A percentile compares a stretch with the other conserved stretches of the same genome.
phyloP scores from a whole-genome alignment of 176 grass and related monocot species.

The Carex littledalei region DNA sequence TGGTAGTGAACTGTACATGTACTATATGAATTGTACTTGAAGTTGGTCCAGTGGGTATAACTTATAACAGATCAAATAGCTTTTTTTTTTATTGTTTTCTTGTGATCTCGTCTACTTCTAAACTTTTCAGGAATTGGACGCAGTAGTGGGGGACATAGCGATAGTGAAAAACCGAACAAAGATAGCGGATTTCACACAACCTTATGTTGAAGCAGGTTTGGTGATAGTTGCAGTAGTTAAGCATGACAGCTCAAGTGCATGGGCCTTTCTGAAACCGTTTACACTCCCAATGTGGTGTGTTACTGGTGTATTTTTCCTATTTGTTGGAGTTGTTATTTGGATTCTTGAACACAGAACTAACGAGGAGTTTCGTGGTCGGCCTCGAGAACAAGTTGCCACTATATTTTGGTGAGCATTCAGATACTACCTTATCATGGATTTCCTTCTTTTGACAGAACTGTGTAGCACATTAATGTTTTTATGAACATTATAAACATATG shows the following conservation, averaged over 20 bases:
- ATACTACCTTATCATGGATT: slow-evolving; percentile 7
- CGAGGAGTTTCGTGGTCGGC: slow-evolving; percentile 62
- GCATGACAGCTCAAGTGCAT: slow-evolving; percentile 42
- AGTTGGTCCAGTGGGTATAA: background rate
- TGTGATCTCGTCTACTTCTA: background rate
- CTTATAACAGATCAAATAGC: background rate
- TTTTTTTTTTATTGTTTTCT: background rate
- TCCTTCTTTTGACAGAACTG: background rate
- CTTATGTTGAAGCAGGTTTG: slow-evolving; percentile 60
- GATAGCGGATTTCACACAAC: slow-evolving; percentile 70
- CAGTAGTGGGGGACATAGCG: slow-evolving; percentile 72
- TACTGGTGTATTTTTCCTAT: slow-evolving; percentile 64
- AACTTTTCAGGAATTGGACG: slow-evolving; percentile 49
- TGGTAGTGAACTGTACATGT: background rate
- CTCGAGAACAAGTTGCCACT: slow-evolving; percentile 49
- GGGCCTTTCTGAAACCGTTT: slow-evolving; percentile 87
- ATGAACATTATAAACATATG: background rate
- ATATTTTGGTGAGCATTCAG: slow-evolving; percentile 51
- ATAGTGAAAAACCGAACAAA: slow-evolving; percentile 74
- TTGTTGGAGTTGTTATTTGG: slow-evolving; percentile 75
- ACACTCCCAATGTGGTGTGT: slow-evolving; percentile 75
- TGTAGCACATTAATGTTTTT: background rate
- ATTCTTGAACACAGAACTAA: slow-evolving; percentile 81
- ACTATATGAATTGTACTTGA: background rate
- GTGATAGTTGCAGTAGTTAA: slow-evolving; percentile 58